Evolutionary conservation across 495 filamentous ascomycete species (phyloP), one percentile per base, ranked within the genome.

Genomic region (Durotheca rogersii): DNA sequence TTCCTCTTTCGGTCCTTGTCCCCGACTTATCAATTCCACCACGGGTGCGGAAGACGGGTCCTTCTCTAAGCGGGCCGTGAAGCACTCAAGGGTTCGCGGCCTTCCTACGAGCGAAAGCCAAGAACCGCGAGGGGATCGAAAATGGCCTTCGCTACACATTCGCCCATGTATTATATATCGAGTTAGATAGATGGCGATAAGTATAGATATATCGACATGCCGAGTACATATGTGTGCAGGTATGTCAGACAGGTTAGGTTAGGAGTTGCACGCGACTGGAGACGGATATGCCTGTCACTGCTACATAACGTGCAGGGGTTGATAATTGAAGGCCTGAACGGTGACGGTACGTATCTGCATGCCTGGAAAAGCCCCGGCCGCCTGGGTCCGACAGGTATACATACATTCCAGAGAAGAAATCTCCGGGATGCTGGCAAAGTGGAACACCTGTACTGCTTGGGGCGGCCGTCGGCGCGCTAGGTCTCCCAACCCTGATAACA

Each of bases 1-100:
- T 59, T 53, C 56, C 56, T 35, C 3, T 53, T 54, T 39, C 12
- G 50, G 56, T 38, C 56, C 56, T 20, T 53, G 56, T 59, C 50
- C 40, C 50, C 49, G 46, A 51, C 12, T 42, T 52, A 45, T 50
- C 50, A 50, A 54, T 53, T 53, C 39, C 25, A 41, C 45, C 45
- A 59, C 50, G 34, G 56, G 38, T 59, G 50, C 45, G 51, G 50
- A 46, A 53, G 37, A 35, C 56, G 56, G 56, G 31, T 59, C 50
- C 50, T 51, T 38, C 44, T 54, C 56, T 36, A 59, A 41, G 48
- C 56, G 50, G 56, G 11, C 56, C 56, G 56, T 53, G 4, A 37
- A 35, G 16, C 34, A 41, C 23, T 9, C 23, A 27, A 27, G 23
- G 23, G 9, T 44, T 34, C 33, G 42, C 34, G 40, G 19, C 12